Conservation (phyloP, 192 early-diverging fungal species). For the Backusella tuberculispora region DNA sequence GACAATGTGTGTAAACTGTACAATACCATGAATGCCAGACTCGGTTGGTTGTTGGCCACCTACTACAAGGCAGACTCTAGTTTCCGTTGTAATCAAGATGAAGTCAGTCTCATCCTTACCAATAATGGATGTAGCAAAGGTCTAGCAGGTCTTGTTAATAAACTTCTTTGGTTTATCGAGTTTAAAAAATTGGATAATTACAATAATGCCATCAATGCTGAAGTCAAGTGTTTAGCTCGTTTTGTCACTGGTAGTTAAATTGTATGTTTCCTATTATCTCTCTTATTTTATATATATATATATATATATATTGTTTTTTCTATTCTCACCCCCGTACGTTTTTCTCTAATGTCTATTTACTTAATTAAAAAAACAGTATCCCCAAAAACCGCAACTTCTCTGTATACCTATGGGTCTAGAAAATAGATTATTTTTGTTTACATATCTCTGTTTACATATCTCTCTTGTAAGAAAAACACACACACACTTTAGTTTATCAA, state of each 20-base stretch:
- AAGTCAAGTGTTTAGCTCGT: background rate
- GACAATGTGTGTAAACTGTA: background rate
- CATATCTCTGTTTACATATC: too few relatives aligned
- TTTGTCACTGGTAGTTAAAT: constrained; percentile 8
- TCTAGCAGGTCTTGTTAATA: background rate
- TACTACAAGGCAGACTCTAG: background rate
- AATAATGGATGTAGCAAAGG: background rate
- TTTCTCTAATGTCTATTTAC: background rate
- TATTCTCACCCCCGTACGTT: background rate
- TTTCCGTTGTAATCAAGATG: background rate
- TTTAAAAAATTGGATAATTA: background rate
- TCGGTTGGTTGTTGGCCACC: background rate
- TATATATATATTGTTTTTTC: background rate
- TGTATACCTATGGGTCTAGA: background rate
- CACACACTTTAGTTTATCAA: too few relatives aligned
- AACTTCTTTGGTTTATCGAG: background rate
- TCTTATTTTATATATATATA: too few relatives aligned
- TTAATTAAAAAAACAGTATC: too few relatives aligned
- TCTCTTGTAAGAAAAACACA: too few relatives aligned
- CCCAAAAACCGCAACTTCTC: too few relatives aligned
- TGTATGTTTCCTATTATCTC: too few relatives aligned
- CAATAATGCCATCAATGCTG: background rate
- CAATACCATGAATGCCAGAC: background rate
- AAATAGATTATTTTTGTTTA: background rate
- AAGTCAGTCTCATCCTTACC: background rate